These are phyloP conservation scores for Sugiyamaella xylanicola DNA, from an alignment of 1,139 yeast genomes.

Conservation along the genomic window DNA sequence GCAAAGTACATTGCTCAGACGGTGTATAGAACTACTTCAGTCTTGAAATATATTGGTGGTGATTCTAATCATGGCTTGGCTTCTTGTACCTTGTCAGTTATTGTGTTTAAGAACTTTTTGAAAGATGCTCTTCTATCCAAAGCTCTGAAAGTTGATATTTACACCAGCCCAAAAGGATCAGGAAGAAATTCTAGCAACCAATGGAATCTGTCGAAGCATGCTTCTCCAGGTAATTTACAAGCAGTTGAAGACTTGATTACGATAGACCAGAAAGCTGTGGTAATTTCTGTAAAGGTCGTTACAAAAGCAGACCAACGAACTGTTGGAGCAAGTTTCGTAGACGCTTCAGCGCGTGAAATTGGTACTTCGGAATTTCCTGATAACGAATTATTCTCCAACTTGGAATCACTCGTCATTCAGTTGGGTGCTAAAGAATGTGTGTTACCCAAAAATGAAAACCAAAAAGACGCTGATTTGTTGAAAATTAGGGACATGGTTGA, in stretches of 20 bases:
- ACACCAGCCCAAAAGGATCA: slow-evolving; percentile 44
- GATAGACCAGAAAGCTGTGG: slow-evolving; percentile 61
- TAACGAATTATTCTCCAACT: slow-evolving; percentile 80
- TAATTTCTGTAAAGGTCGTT: slow-evolving; percentile 67
- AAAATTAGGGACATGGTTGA: slow-evolving; percentile 57
- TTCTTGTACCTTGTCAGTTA: slow-evolving; percentile 76
- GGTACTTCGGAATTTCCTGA: slow-evolving; percentile 82
- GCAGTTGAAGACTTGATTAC: slow-evolving; percentile 74
- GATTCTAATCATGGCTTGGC: slow-evolving; percentile 50
- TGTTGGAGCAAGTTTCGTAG: slow-evolving; percentile 81
- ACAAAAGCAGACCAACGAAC: slow-evolving; percentile 52
- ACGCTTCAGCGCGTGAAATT: slow-evolving; percentile 63
- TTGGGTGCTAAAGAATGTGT: slow-evolving; percentile 86
- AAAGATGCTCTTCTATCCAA: slow-evolving; percentile 66
- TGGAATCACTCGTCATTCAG: slow-evolving; percentile 84
- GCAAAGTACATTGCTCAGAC: slow-evolving; percentile 81
- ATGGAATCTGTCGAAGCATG: slow-evolving; percentile 63
- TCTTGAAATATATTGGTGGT: slow-evolving; percentile 58
- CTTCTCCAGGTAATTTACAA: slow-evolving; percentile 90
- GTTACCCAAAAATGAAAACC: slow-evolving; percentile 46
- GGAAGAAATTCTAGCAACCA: slow-evolving; percentile 34
- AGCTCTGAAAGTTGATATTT: slow-evolving; percentile 79
- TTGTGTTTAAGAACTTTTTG: slow-evolving; percentile 68
- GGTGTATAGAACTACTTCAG: slow-evolving; percentile 80
- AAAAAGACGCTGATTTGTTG: slow-evolving; percentile 46